Base-by-base conservation (phyloP, 2,329 filamentous ascomycete genomes). In the Calycina marina region DNA sequence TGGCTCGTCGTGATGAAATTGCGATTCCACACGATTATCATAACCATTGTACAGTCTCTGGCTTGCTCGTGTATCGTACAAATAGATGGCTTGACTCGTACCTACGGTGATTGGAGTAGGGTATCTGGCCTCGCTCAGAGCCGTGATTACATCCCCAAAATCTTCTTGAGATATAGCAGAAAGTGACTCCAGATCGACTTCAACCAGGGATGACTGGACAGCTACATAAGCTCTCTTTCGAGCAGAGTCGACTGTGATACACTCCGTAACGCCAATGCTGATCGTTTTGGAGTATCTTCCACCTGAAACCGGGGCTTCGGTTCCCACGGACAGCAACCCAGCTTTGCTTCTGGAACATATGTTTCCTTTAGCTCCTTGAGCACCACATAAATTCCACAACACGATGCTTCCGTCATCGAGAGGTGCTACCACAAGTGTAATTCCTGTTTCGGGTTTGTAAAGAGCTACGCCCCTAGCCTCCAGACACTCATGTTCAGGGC, bases 401-500 rank as follows among this genome's bases (percentile, higher is more conserved):
- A 82, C n/a, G 94, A 67, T 22, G 31, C 81, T 84, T 0, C 85
- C 85, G 50, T 94, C 82, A 36, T 92, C 83, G 5, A 93, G 60
- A 2, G 85, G 83, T 1, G 79, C 77, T 11, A 93, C 66, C 0
- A 82, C 73, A 33, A 76, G 61, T 40, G 57, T 58, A 11, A 66
- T 61, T 14, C 69, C 61, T 12, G 67, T 56, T n/a, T 62, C 57
- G 14, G 67, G 65, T 5, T 66, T 62, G 34, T 77, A 75, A 6
- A 90, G 50, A 0, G 77, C 81, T 44, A 85, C 62, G 0, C 85
- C 85, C 22, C 79, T 74, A 5, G 75, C 73, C 47, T 92, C 83
- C 20, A 72, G 57, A 16, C 61, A 52, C 35, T 69, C 60, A 28
- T 54, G 60, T 31, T 54, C 45, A 11, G 56, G 51, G 12, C 58